These are phyloP conservation scores for Gyromitra esculenta DNA, from an alignment of 2,329 filamentous ascomycete species.

Conservation along the genomic window DNA sequence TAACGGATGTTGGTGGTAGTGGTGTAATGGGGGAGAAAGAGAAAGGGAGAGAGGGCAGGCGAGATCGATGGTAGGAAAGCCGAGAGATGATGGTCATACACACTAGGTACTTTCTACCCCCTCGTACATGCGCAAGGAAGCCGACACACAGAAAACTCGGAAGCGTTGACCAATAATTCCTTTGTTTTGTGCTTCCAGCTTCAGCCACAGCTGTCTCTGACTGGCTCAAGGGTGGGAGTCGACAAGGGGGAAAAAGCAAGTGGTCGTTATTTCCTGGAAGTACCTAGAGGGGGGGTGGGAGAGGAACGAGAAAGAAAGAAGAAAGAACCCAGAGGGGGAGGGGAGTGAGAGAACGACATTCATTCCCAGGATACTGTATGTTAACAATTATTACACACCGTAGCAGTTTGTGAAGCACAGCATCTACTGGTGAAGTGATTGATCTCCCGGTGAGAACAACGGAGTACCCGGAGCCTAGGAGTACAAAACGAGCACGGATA, in stretches of 20 bases:
- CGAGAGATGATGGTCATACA: conserved; percentile 39
- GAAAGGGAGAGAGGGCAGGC: conserved; percentile 14
- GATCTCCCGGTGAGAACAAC: conserved; percentile 28
- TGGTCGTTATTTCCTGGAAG: not conserved
- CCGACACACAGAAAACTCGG: conserved; percentile 22
- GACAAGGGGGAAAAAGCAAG: conserved; percentile 26
- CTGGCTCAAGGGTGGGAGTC: conserved; percentile 15
- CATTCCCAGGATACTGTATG: conserved; percentile 5
- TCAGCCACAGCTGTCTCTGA: conserved; percentile 42
- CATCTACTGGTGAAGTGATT: conserved; percentile 5
- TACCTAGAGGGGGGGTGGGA: not conserved
- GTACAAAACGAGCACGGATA: conserved; percentile 7
- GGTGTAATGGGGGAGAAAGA: not conserved
- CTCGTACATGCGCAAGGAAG: conserved; percentile 29
- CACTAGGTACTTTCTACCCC: not conserved
- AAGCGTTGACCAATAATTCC: conserved; percentile 24
- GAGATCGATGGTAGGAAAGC: conserved; percentile 1
- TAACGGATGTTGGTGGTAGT: conserved; percentile 9
- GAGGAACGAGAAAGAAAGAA: conserved; percentile 1
- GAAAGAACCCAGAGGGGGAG: not conserved
- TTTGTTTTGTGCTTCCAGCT: conserved; percentile 15
- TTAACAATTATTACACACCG: conserved; percentile 1
- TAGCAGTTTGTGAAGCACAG: not conserved
- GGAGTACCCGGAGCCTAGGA: conserved; percentile 12
- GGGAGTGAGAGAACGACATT: conserved; percentile 3